These are phyloP conservation scores for Circinella minor DNA, from an alignment of 371 early-diverging fungal genomes.

Conservation along the genomic window DNA sequence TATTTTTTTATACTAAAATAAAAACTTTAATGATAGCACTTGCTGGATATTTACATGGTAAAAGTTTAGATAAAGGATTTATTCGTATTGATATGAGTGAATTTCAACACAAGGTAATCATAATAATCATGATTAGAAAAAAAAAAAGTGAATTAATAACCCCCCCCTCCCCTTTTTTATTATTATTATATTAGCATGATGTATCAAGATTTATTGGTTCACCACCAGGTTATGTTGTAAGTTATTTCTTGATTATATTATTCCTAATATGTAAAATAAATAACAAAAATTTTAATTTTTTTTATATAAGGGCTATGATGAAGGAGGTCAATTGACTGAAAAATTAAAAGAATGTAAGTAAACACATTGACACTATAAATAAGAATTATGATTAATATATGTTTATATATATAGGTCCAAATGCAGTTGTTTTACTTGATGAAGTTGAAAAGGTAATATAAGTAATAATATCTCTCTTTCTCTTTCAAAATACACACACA, in stretches of 20 bases:
- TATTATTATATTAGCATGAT: conserved; percentile 53
- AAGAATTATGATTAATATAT: too few relatives aligned
- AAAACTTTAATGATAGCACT: conserved; percentile 35
- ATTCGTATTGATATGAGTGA: conserved; percentile 77
- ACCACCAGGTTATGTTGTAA: conserved; percentile 71
- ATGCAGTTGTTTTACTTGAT: conserved; percentile 58
- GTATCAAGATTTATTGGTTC: conserved; percentile 73
- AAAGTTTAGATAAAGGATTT: conserved; percentile 56
- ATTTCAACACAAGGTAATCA: conserved; percentile 61
- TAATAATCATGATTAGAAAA: too few relatives aligned
- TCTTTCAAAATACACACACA: too few relatives aligned
- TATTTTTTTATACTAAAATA: conserved; percentile 13
- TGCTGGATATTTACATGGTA: conserved; percentile 56
- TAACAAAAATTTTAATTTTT: not conserved
- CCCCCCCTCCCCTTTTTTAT: too few relatives aligned
- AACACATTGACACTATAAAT: too few relatives aligned
- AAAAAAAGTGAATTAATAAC: too few relatives aligned
- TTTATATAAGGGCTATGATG: conserved; percentile 63
- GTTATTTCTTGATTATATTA: conserved; percentile 7
- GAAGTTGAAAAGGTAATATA: conserved; percentile 65
- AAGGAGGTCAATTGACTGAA: conserved; percentile 74
- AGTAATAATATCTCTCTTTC: too few relatives aligned
- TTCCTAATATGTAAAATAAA: not conserved
- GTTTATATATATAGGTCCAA: conserved; percentile 43
- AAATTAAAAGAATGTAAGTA: conserved; percentile 62